Evolutionary conservation across 2,329 filamentous ascomycete genomes (phyloP).

Genomic region (Ophiosphaerella narmari): DNA sequence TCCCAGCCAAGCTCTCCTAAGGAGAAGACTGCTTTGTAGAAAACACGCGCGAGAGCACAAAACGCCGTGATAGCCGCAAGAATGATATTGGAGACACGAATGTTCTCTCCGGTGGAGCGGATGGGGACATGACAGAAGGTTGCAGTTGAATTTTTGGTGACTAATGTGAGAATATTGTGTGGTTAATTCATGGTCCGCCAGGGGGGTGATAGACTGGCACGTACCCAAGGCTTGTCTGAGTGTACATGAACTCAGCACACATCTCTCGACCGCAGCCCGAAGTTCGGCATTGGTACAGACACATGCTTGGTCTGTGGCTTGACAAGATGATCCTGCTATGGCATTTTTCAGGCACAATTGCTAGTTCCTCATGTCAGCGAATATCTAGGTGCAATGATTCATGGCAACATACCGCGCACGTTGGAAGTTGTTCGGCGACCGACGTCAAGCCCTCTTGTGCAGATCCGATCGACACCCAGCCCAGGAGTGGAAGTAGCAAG

Average conservation of each 20-base stretch:
- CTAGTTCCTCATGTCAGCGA: slow-evolving; percentile 6
- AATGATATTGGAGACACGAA: slow-evolving; percentile 34
- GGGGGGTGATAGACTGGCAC: not conserved
- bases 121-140: slow-evolving; percentile 43
- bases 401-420: slow-evolving; percentile 7
- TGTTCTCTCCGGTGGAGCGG: slow-evolving; percentile 34
- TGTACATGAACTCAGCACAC: slow-evolving; percentile 13
- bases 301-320: slow-evolving; percentile 14
- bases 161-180: slow-evolving; percentile 14
- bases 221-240: slow-evolving; percentile 13
- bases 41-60: slow-evolving; percentile 37
- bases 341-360: slow-evolving; percentile 14
- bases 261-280: slow-evolving; percentile 8
- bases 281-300: slow-evolving; percentile 13
- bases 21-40: slow-evolving; percentile 39
- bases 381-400: not conserved
- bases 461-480: not conserved
- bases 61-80: slow-evolving; percentile 39
- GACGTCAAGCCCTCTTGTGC: not conserved
- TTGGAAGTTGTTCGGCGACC: slow-evolving; percentile 2
- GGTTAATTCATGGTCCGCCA: not conserved
- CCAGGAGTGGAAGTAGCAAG: slow-evolving; percentile 1
- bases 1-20: slow-evolving; percentile 37
- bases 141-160: slow-evolving; percentile 46
- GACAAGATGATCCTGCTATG: slow-evolving; percentile 12